A percentile compares a stretch with the other conserved stretches of the same genome.
phyloP scores from a whole-genome alignment of 192 early-diverging fungal species.

The Thamnidium elegans region DNA sequence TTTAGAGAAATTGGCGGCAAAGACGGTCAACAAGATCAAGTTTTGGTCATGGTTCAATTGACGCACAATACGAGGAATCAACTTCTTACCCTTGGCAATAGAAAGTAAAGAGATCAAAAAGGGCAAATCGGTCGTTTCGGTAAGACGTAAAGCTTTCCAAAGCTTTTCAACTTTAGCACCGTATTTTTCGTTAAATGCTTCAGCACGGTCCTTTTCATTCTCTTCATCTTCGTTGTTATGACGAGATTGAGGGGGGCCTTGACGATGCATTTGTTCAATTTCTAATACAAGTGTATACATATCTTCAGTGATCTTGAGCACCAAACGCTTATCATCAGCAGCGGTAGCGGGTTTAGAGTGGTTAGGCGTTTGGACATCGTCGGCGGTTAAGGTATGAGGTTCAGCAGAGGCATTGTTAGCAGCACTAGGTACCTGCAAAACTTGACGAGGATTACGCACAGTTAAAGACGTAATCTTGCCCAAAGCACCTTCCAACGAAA shows the following conservation, averaged over 20 bases:
- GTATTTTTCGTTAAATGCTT: slow-evolving; percentile 47
- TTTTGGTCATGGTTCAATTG: slow-evolving; percentile 77
- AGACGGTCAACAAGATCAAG: slow-evolving; percentile 69
- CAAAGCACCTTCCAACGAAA: slow-evolving; percentile 90
- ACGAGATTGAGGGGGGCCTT: slow-evolving; percentile 51
- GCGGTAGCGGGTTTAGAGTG: slow-evolving; percentile 16
- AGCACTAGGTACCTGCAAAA: slow-evolving; percentile 56
- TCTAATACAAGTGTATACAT: slow-evolving; percentile 76
- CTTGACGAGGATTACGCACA: slow-evolving; percentile 84
- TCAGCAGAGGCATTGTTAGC: slow-evolving; percentile 22
- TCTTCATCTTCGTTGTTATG: slow-evolving; percentile 18
- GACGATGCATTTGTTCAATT: slow-evolving; percentile 81
- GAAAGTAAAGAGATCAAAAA: slow-evolving; percentile 76
- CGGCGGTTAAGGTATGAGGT: not conserved
- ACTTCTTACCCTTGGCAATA: slow-evolving; percentile 84
- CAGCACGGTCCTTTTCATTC: slow-evolving; percentile 18
- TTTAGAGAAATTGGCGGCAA: slow-evolving; percentile 73
- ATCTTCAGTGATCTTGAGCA: slow-evolving; percentile 72
- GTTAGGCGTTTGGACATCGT: slow-evolving; percentile 3
- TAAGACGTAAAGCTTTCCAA: slow-evolving; percentile 61
- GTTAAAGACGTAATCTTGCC: slow-evolving; percentile 93
- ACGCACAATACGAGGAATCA: slow-evolving; percentile 81
- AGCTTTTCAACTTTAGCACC: slow-evolving; percentile 47
- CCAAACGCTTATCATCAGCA: slow-evolving; percentile 44
- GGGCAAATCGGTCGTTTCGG: slow-evolving; percentile 28